phyloP scores from a whole-genome alignment of 2,329 filamentous ascomycete species.

The Cadophora malorum region DNA sequence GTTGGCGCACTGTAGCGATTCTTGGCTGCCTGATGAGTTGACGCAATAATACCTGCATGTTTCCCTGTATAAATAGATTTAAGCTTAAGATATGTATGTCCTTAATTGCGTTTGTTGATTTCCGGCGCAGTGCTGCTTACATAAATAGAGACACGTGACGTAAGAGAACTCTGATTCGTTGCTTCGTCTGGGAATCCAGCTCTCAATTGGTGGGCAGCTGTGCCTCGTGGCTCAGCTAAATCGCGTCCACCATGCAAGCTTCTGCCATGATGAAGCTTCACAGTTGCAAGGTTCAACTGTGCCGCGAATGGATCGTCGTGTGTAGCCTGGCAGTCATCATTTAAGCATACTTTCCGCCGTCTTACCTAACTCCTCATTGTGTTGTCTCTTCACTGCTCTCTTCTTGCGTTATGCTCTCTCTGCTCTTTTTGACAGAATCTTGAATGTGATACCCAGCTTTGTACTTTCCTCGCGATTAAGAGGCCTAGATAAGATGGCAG shows the following conservation, averaged over 20 bases:
- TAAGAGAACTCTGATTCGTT: neutral
- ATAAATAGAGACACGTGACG: neutral
- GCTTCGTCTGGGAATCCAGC: neutral
- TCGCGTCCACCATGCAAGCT: conserved; percentile 3
- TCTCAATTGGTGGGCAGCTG: neutral
- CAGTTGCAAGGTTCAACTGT: neutral
- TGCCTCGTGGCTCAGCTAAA: neutral
- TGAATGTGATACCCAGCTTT: neutral
- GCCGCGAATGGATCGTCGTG: conserved; percentile 2
- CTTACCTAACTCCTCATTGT: neutral
- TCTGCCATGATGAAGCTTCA: conserved; percentile 2
- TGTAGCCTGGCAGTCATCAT: neutral
- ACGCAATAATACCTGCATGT: too few species aligned
- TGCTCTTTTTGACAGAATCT: neutral
- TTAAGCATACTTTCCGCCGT: neutral
- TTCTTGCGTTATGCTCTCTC: neutral
- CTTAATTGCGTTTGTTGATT: neutral
- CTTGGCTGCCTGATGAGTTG: neutral
- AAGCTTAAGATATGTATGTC: neutral
- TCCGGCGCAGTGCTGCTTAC: neutral
- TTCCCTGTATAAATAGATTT: neutral
- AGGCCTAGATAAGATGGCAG: neutral
- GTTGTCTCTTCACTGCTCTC: neutral
- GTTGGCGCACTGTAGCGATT: neutral
- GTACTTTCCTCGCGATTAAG: neutral